These are phyloP conservation scores for Tricholoma bakamatsutake DNA, from an alignment of 768 basidiomycete species.

Conservation along the genomic window DNA sequence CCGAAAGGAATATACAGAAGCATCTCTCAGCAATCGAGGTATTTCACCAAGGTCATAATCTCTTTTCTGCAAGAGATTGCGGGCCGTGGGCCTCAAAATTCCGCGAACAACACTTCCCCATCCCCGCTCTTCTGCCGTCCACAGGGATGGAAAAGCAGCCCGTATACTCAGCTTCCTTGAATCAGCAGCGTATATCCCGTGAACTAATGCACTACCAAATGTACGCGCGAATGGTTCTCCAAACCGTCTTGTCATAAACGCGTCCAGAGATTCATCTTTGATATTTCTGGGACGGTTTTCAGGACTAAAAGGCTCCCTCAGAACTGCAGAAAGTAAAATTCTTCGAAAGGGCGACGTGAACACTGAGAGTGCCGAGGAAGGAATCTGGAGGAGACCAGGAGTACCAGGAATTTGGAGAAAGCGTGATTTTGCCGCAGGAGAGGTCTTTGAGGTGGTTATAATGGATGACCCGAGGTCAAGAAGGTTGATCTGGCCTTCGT, in stretches of 20 bases:
- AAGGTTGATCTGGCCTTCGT: slow-evolving; percentile 61
- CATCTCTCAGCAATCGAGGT: slow-evolving; percentile 41
- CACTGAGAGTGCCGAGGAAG: slow-evolving; percentile 33
- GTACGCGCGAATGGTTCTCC: slow-evolving; percentile 65
- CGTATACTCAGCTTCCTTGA: slow-evolving; percentile 67
- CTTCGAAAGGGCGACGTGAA: slow-evolving; percentile 34
- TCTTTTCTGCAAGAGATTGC: neutral
- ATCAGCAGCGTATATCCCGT: slow-evolving; percentile 92
- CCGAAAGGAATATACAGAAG: slow-evolving; percentile 76
- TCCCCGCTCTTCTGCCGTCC: slow-evolving; percentile 62
- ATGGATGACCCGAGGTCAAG: slow-evolving; percentile 55
- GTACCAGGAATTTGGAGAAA: slow-evolving; percentile 57
- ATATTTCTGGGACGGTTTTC: slow-evolving; percentile 32
- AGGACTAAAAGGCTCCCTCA: slow-evolving; percentile 52
- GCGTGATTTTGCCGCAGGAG: slow-evolving; percentile 72
- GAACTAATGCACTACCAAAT: slow-evolving; percentile 77
- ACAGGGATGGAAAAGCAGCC: slow-evolving; percentile 71
- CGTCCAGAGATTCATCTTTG: slow-evolving; percentile 76
- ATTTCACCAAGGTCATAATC: slow-evolving; percentile 48
- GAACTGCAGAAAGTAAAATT: slow-evolving; percentile 46
- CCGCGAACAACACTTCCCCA: slow-evolving; percentile 68
- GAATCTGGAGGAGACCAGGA: slow-evolving; percentile 48
- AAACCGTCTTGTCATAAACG: slow-evolving; percentile 70
- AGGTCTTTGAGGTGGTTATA: slow-evolving; percentile 57
- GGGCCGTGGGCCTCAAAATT: slow-evolving; percentile 22